phyloP scores from a whole-genome alignment of 768 basidiomycete species.

The Pisolithus orientalis region DNA sequence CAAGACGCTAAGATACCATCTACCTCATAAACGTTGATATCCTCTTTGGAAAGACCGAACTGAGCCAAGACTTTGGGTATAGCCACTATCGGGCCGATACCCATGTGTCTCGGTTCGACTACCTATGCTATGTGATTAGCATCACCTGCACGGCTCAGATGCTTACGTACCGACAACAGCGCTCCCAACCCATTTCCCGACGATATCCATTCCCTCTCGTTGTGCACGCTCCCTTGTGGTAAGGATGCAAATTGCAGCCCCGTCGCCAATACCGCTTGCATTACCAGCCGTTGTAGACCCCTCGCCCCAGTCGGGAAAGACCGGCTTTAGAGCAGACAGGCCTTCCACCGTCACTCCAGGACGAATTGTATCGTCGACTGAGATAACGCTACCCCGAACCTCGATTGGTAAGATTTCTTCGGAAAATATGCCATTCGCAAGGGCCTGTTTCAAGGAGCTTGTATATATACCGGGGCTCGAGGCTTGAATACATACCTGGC shows the following conservation, averaged over 20 bases:
- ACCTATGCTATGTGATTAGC: constrained; percentile 33
- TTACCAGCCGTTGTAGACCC: constrained; percentile 76
- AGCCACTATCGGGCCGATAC: constrained; percentile 66
- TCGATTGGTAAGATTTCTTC: constrained; percentile 88
- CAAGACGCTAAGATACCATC: not conserved
- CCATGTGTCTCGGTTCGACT: constrained; percentile 78
- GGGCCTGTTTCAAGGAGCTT: constrained; percentile 38
- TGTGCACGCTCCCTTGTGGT: constrained; percentile 76
- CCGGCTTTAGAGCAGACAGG: constrained; percentile 76
- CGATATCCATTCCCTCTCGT: constrained; percentile 66
- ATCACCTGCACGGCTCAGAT: not conserved
- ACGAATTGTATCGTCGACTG: constrained; percentile 84
- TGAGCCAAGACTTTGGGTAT: constrained; percentile 63
- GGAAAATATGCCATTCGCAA: constrained; percentile 64
- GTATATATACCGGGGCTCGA: not conserved
- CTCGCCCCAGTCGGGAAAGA: constrained; percentile 75
- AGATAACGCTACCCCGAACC: constrained; percentile 58
- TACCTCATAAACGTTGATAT: constrained; percentile 75
- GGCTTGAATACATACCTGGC: constrained; percentile 35
- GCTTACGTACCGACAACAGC: constrained; percentile 61
- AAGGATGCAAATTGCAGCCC: constrained; percentile 79
- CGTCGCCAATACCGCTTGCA: constrained; percentile 87
- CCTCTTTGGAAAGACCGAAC: constrained; percentile 58
- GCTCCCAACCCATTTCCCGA: constrained; percentile 79
- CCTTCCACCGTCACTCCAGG: constrained; percentile 75